Conservation (phyloP, 2,329 filamentous ascomycete genomes). For the Stenocarpella maydis region DNA sequence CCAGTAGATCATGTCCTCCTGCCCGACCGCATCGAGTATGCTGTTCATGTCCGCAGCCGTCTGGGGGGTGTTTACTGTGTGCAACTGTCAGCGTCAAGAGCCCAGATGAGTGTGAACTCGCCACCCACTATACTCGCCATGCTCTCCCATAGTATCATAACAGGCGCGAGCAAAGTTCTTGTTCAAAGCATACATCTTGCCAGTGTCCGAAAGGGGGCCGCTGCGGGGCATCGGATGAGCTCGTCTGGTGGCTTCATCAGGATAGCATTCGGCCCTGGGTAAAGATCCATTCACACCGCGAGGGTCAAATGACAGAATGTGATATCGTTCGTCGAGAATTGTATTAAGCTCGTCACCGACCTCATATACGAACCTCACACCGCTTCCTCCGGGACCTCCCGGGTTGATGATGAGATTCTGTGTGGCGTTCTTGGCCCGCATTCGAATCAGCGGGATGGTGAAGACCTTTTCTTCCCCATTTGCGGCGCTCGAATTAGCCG, state of each 20-base stretch:
- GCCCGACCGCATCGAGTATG: conserved; percentile 35
- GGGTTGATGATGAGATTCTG: conserved; percentile 55
- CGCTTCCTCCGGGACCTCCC: conserved; percentile 56
- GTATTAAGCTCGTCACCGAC: conserved; percentile 46
- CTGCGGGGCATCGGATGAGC: conserved; percentile 39
- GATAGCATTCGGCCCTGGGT: conserved; percentile 51
- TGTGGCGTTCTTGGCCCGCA: conserved; percentile 51
- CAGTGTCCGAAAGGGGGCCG: conserved; percentile 44
- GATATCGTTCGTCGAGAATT: conserved; percentile 52
- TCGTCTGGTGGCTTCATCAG: conserved; percentile 44
- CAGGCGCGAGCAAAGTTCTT: conserved; percentile 52
- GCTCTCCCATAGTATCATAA: conserved; percentile 52
- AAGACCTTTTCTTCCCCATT: conserved; percentile 46
- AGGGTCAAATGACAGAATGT: conserved; percentile 57
- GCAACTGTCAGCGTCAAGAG: conserved; percentile 10
- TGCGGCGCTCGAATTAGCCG: conserved; percentile 36
- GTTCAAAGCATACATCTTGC: conserved; percentile 51
- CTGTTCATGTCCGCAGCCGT: conserved; percentile 20
- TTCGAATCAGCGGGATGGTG: conserved; percentile 52
- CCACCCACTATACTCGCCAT: conserved; percentile 55
- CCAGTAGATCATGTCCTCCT: conserved; percentile 49
- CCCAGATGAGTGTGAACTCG: conserved; percentile 55
- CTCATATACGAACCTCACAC: conserved; percentile 47
- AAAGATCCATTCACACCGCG: conserved; percentile 51
- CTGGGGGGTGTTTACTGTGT: conserved; percentile 20